Evolutionary conservation across 2,329 filamentous ascomycete species (phyloP).

Genomic region (Paramyrothecium sp.): DNA sequence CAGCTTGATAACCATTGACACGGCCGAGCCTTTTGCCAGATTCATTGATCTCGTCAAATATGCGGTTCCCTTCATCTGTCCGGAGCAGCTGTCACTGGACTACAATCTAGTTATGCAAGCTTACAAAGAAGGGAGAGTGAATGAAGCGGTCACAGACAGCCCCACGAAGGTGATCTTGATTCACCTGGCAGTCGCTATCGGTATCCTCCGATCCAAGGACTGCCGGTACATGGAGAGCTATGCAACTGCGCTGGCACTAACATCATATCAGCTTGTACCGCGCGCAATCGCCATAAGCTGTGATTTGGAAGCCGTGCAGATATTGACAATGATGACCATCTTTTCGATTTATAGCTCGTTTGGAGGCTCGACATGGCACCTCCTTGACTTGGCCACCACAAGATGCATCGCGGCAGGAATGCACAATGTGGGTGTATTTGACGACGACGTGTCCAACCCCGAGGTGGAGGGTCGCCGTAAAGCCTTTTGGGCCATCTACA

Average conservation of each 20-base stretch:
- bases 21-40: slow-evolving; percentile 2
- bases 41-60: slow-evolving; percentile 1
- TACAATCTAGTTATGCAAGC: neutral
- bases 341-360: slow-evolving; percentile 7
- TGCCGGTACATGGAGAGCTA: slow-evolving; percentile 9
- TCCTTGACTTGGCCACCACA: slow-evolving; percentile 8
- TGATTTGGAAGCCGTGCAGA: slow-evolving; percentile 6
- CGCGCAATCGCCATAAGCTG: neutral
- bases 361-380: slow-evolving; percentile 10
- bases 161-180: slow-evolving; percentile 3
- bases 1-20: slow-evolving; percentile 6
- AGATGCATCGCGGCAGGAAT: slow-evolving; percentile 7
- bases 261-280: slow-evolving; percentile 5
- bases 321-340: slow-evolving; percentile 2
- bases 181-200: slow-evolving; percentile 6
- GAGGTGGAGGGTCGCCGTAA: neutral
- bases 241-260: slow-evolving; percentile 5
- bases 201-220: slow-evolving; percentile 6
- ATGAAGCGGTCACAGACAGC: neutral
- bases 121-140: neutral
- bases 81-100: neutral
- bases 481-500: slow-evolving; percentile 8
- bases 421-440: slow-evolving; percentile 3
- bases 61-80: slow-evolving; percentile 4
- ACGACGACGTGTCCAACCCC: neutral